Evolutionary conservation across 1,284 basidiomycete genomes (phyloP).

Genomic region (Cryptococcus sp.): DNA sequence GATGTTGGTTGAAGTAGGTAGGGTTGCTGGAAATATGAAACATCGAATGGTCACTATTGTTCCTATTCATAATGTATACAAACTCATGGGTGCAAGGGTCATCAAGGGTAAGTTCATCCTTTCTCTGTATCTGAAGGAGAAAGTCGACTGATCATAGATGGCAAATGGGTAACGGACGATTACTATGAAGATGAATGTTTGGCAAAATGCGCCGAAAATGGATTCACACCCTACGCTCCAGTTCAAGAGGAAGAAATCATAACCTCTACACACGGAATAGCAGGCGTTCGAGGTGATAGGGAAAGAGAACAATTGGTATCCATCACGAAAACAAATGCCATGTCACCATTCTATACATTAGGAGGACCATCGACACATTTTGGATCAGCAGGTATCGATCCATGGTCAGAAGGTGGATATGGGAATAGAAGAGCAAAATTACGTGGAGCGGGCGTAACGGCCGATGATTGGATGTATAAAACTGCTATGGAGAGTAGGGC

Average conservation of each 20-base stretch:
- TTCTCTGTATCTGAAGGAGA: background rate
- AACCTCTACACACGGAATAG: constrained; percentile 14
- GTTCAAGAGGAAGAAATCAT: constrained; percentile 68
- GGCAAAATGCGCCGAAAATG: constrained; percentile 64
- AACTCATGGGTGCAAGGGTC: constrained; percentile 87
- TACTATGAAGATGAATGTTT: constrained; percentile 84
- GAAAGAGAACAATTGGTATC: constrained; percentile 24
- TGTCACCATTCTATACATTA: constrained; percentile 63
- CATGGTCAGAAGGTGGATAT: constrained; percentile 74
- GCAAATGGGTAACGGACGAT: constrained; percentile 86
- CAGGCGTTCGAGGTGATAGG: constrained; percentile 21
- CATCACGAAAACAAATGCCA: constrained; percentile 44
- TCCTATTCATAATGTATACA: constrained; percentile 87
- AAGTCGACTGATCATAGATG: constrained; percentile 57
- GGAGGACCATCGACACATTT: constrained; percentile 85
- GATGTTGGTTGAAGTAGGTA: constrained; percentile 77
- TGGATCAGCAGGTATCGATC: constrained; percentile 71
- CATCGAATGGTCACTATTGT: constrained; percentile 91
- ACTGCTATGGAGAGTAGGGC: constrained; percentile 63
- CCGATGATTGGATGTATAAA: constrained; percentile 84
- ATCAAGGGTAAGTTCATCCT: constrained; percentile 62
- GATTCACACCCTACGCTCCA: constrained; percentile 66
- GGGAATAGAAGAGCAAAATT: constrained; percentile 55
- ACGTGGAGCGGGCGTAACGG: constrained; percentile 62
- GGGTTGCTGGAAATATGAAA: constrained; percentile 80